A percentile compares a stretch with the other conserved stretches of the same genome.
These are phyloP conservation scores for Claviceps africana DNA, from an alignment of 2,329 filamentous ascomycete genomes.

Conservation along the genomic window DNA sequence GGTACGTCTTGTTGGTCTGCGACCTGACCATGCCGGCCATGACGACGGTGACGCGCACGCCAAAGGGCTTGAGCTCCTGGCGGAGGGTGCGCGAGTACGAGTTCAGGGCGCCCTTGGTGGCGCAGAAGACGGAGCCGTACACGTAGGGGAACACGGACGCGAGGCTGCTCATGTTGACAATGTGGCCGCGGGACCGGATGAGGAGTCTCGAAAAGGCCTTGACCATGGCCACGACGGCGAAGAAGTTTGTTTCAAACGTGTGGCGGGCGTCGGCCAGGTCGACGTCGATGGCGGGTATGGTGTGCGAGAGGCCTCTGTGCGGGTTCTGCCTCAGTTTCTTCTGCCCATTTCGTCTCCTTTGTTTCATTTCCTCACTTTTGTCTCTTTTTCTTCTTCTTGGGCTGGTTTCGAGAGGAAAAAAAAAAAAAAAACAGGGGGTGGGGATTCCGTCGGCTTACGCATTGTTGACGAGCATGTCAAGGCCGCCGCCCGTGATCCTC, in stretches of 20 bases:
- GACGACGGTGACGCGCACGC: background rate
- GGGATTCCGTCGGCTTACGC: background rate
- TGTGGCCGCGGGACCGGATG: background rate
- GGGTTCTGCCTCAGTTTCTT: background rate
- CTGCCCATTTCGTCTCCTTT: background rate
- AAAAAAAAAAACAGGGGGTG: no score
- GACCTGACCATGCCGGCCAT: background rate
- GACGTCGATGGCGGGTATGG: background rate
- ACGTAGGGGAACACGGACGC: background rate
- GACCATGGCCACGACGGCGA: background rate
- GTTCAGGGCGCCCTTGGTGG: background rate
- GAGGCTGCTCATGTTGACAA: background rate
- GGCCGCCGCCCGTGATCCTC: background rate
- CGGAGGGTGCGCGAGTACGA: background rate
- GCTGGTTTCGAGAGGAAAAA: background rate
- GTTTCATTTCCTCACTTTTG: no score
- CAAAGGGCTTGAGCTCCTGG: background rate
- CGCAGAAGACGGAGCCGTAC: background rate
- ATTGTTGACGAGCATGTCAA: conserved; percentile 1
- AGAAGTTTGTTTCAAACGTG: background rate
- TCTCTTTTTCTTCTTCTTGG: no score
- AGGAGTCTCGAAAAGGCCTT: background rate
- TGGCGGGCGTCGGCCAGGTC: background rate
- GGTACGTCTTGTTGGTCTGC: background rate
- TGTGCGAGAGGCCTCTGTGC: background rate